Evolutionary conservation across 169 alveolate genomes (phyloP).

Genomic region (Babesia divergens): DNA sequence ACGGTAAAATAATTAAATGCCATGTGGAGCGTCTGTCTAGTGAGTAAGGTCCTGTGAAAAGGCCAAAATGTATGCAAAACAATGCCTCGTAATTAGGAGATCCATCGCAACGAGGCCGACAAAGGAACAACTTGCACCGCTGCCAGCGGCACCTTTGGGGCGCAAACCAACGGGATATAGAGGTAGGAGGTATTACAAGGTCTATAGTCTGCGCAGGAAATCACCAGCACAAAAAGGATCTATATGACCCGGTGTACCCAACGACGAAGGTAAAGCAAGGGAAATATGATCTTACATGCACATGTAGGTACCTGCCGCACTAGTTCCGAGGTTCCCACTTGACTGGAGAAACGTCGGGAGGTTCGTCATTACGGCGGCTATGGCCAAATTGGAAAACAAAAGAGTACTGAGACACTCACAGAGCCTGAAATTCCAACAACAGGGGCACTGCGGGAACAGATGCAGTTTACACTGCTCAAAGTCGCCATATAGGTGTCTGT

Average conservation of each 20-base stretch:
- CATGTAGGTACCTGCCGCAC: conserved; percentile 78
- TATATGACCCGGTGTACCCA: conserved; percentile 84
- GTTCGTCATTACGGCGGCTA: conserved; percentile 75
- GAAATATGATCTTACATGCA: too few relatives aligned
- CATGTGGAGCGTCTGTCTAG: too few relatives aligned
- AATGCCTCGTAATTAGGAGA: conserved; percentile 10
- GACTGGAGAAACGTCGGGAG: conserved; percentile 89
- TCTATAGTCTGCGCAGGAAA: conserved; percentile 66
- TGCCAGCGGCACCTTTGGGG: conserved; percentile 45
- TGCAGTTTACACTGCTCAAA: conserved; percentile 73
- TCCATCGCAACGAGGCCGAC: conserved; percentile 42
- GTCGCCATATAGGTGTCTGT: conserved; percentile 70
- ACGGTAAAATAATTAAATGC: too few relatives aligned
- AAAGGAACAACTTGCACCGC: conserved; percentile 51
- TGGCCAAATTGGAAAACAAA: conserved; percentile 78
- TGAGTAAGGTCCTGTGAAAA: too few relatives aligned
- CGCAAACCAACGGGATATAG: conserved; percentile 37
- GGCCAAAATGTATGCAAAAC: neutral
- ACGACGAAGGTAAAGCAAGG: conserved; percentile 73
- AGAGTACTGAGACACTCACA: conserved; percentile 65
- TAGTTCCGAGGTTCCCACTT: conserved; percentile 80
- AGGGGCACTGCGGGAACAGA: conserved; percentile 73
- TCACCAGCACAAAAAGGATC: conserved; percentile 78
- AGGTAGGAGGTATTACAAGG: conserved; percentile 5
- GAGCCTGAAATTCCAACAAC: conserved; percentile 65